Evolutionary conservation across 768 basidiomycete species (phyloP).

Genomic region (Boletus bicolor): DNA sequence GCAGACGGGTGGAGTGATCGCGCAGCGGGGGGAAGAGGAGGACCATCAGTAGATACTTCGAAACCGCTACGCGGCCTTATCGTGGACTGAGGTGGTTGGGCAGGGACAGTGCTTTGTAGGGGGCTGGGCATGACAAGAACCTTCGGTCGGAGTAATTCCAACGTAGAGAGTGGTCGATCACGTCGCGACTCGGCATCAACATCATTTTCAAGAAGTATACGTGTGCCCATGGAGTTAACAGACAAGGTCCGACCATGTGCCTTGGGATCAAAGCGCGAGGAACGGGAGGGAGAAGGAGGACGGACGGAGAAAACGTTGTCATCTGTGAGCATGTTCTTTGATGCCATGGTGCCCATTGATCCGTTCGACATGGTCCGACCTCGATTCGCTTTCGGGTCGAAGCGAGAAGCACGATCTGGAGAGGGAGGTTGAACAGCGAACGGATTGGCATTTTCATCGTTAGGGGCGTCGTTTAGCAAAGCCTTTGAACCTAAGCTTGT

Average conservation of each 20-base stretch:
- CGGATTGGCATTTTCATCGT: slow-evolving; percentile 31
- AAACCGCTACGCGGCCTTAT: slow-evolving; percentile 53
- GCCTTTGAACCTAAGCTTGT: slow-evolving; percentile 50
- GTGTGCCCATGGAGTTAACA: slow-evolving; percentile 63
- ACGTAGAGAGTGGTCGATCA: slow-evolving; percentile 66
- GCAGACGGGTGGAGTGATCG: slow-evolving; percentile 50
- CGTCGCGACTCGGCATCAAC: slow-evolving; percentile 31
- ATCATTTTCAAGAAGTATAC: slow-evolving; percentile 57
- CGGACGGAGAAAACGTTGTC: slow-evolving; percentile 70
- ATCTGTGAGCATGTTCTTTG: slow-evolving; percentile 34
- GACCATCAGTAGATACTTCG: slow-evolving; percentile 61
- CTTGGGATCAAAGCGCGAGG: slow-evolving; percentile 83
- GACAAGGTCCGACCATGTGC: slow-evolving; percentile 60
- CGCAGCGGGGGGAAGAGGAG: slow-evolving; percentile 67
- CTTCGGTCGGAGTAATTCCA: slow-evolving; percentile 83
- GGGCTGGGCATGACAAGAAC: slow-evolving; percentile 95
- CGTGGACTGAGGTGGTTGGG: slow-evolving; percentile 30
- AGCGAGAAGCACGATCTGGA: slow-evolving; percentile 39
- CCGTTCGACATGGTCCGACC: slow-evolving; percentile 44
- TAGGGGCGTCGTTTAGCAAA: slow-evolving; percentile 39
- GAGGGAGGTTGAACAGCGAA: slow-evolving; percentile 37
- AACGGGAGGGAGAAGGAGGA: slow-evolving; percentile 55
- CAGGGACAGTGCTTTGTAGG: slow-evolving; percentile 50
- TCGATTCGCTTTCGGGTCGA: slow-evolving; percentile 40
- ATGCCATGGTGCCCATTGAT: slow-evolving; percentile 40